Evolutionary conservation across 305 asterid species (phyloP).

Genomic region (Lippia alba): DNA sequence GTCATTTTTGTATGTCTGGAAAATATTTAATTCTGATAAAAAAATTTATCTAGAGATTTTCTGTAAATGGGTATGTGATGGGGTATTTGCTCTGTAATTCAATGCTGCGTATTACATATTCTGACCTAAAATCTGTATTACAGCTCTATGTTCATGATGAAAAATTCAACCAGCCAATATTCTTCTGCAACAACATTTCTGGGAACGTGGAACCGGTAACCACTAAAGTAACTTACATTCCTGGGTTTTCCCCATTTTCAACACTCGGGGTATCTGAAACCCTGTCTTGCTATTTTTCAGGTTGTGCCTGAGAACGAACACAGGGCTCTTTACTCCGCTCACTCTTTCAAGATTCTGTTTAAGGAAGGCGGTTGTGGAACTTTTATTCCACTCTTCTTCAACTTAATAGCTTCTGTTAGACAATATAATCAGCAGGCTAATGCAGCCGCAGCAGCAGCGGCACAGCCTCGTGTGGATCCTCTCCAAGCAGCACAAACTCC

Average conservation of each 20-base stretch:
- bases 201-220: conserved; percentile 94
- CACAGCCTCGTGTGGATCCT: conserved; percentile 76
- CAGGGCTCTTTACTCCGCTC: conserved; percentile 85
- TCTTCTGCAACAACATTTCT: conserved; percentile 90
- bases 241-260: neutral
- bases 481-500: conserved; percentile 95
- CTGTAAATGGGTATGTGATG: neutral
- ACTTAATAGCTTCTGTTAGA: conserved; percentile 78
- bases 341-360: conserved; percentile 94
- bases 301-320: conserved; percentile 88
- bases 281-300: conserved; percentile 43
- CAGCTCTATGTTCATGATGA: conserved; percentile 87
- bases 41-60: too few relatives aligned
- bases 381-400: conserved; percentile 85
- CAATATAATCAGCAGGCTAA: conserved; percentile 61
- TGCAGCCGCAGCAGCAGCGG: conserved; percentile 44
- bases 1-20: too few relatives aligned
- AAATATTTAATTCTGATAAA: too few relatives aligned
- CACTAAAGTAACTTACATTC: conserved; percentile 8
- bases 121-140: conserved; percentile 37
- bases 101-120: conserved; percentile 14
- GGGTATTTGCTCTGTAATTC: neutral
- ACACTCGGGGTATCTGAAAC: conserved; percentile 16
- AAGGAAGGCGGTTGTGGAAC: conserved; percentile 99
- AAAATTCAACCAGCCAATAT: conserved; percentile 92